phyloP scores from a whole-genome alignment of 345 rosid genomes.

The Clausena lansium region DNA sequence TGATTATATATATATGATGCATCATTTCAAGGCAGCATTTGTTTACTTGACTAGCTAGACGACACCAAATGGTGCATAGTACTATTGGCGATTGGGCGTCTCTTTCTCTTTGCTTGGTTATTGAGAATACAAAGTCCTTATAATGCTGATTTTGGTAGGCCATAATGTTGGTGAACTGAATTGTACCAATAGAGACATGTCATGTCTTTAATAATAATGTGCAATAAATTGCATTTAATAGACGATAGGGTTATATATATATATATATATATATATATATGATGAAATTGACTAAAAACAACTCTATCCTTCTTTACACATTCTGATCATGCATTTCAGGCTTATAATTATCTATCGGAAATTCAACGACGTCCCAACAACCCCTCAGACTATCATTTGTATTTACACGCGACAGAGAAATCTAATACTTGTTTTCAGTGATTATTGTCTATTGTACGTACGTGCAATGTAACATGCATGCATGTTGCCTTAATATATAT shows the following conservation, averaged over 20 bases:
- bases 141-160: background rate
- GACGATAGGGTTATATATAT: background rate
- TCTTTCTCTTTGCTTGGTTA: too few relatives aligned
- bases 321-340: background rate
- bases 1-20: too few relatives aligned
- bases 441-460: background rate
- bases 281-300: background rate
- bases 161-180: background rate
- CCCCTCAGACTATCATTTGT: background rate
- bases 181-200: background rate
- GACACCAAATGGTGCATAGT: too few relatives aligned
- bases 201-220: background rate
- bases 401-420: background rate
- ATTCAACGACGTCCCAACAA: background rate
- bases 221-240: background rate
- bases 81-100: too few relatives aligned
- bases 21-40: too few relatives aligned
- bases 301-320: background rate
- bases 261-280: too few relatives aligned
- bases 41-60: too few relatives aligned
- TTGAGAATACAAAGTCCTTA: background rate
- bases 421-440: background rate
- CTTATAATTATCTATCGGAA: background rate
- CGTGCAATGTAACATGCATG: background rate
- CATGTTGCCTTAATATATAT: background rate